phyloP scores from a whole-genome alignment of 805 yeast genomes.

The Cyberlindnera amylophila region DNA sequence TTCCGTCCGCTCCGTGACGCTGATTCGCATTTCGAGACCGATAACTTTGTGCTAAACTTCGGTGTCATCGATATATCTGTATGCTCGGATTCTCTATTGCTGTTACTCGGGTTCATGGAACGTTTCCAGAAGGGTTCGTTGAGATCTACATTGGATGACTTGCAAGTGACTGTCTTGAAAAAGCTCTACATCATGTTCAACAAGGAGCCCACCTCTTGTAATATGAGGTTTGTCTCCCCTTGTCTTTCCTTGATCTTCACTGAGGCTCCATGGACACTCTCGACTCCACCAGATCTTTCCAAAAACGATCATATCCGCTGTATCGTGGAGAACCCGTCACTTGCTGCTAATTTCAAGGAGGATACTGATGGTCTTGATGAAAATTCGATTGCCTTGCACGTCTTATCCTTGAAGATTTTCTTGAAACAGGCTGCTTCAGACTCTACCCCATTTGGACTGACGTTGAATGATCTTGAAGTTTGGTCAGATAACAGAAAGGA shows the following conservation, averaged over 20 bases:
- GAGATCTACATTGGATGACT: slow-evolving; percentile 52
- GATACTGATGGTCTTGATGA: slow-evolving; percentile 16
- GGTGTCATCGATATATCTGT: slow-evolving; percentile 45
- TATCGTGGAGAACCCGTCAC: slow-evolving; percentile 21
- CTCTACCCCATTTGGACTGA: slow-evolving; percentile 4
- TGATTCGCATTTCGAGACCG: slow-evolving; percentile 46
- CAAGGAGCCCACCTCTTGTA: slow-evolving; percentile 35
- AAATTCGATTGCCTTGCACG: slow-evolving; percentile 18
- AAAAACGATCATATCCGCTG: slow-evolving; percentile 15
- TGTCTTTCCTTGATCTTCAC: slow-evolving; percentile 37
- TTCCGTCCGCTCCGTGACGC: slow-evolving; percentile 22
- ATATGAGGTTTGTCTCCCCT: slow-evolving; percentile 48
- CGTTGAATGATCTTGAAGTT: slow-evolving; percentile 26
- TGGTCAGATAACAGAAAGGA: slow-evolving; percentile 28
- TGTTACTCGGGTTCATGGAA: slow-evolving; percentile 36
- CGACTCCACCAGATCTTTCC: slow-evolving; percentile 13
- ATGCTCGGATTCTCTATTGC: slow-evolving; percentile 41
- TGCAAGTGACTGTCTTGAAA: slow-evolving; percentile 58
- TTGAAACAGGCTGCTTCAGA: neutral
- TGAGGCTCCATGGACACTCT: slow-evolving; percentile 23
- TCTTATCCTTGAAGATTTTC: slow-evolving; percentile 9
- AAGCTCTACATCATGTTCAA: slow-evolving; percentile 35
- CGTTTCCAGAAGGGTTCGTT: slow-evolving; percentile 37
- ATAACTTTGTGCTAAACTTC: slow-evolving; percentile 51
- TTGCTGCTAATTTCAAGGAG: slow-evolving; percentile 19